A percentile compares a stretch with the other conserved stretches of the same genome.
These are phyloP conservation scores for Yamadazyma paraphyllophila DNA, from an alignment of 805 yeast species.

Conservation along the genomic window DNA sequence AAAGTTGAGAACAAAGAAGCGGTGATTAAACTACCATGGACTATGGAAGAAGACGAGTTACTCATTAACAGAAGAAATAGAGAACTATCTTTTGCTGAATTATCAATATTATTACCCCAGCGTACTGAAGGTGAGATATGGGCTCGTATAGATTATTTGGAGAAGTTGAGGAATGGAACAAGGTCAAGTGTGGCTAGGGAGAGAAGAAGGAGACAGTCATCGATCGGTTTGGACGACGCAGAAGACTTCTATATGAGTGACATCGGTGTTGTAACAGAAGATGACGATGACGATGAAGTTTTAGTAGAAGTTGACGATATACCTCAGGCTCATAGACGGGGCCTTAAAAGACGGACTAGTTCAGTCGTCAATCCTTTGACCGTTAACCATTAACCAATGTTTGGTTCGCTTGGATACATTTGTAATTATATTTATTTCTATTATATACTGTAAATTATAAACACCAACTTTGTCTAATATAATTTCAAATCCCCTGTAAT, in stretches of 20 bases:
- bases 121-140: constrained; percentile 75
- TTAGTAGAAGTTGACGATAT: constrained; percentile 38
- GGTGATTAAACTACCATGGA: constrained; percentile 42
- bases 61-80: constrained; percentile 51
- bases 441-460: constrained; percentile 3
- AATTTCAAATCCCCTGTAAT: constrained; percentile 78
- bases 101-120: constrained; percentile 67
- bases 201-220: constrained; percentile 34
- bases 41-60: constrained; percentile 72
- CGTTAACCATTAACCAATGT: constrained; percentile 13
- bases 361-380: constrained; percentile 43
- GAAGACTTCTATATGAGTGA: constrained; percentile 45
- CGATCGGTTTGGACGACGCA: constrained; percentile 42
- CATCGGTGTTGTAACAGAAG: constrained; percentile 33
- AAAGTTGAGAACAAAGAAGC: constrained; percentile 14
- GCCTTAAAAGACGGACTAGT: constrained; percentile 38
- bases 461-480: constrained; percentile 40
- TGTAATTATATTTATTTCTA: constrained; percentile 6
- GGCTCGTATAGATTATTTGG: constrained; percentile 53
- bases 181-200: constrained; percentile 24
- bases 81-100: constrained; percentile 68
- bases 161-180: constrained; percentile 35
- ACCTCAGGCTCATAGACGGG: constrained; percentile 22
- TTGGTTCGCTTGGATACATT: not conserved
- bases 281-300: constrained; percentile 34